Evolutionary conservation across 352 stramenopile species (phyloP), one percentile per base, ranked within the genome.

Genomic region (Globisporangium paddicum): DNA sequence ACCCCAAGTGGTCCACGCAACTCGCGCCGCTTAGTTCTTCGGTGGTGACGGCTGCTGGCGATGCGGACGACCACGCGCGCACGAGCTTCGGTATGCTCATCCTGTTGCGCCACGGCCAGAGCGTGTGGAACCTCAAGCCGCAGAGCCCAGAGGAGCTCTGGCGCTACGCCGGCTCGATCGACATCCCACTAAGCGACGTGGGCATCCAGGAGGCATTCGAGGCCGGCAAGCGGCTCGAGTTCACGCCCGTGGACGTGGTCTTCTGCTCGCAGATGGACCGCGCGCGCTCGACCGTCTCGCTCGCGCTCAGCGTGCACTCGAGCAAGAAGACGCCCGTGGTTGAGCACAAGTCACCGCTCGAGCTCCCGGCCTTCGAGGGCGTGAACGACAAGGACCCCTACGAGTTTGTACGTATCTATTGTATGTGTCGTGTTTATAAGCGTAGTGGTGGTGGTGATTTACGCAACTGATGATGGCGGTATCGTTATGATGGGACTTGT

Each of bases 241-340:
- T 86, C 60, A 83, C 83, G 58, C 84, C 81, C 11, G 82, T 93
- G 49, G 84, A 93, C 63, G 60, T 93, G 32, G 84, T 93, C 25
- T 93, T 93, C 63, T 91, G 82, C 70, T 93, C 84, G 38, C 79
- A 93, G 53, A 89, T 91, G 84, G 84, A 93, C 55, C 84, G 84
- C 38, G 84, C 84, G 37, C 78, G 82, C 35, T 77, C 81, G 19
- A 93, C 84, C 23, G 73, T 93, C 60, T 86, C 81, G 54, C 68
- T 93, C 26, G 83, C 83, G 53, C 71, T 93, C 8, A 91, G 81
- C 59, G 75, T 90, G 26, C 83, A 93, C 62, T 82, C 81, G 18
- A 93, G 83, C 63, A 86, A 82, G 63, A 90, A 90, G 68, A 93
- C 83, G 10, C 83, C 83, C 0, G 79, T 93, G 23, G 77, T 90